Evolutionary conservation across 2,329 filamentous ascomycete species (phyloP).

Genomic region (Helminthosporium solani): DNA sequence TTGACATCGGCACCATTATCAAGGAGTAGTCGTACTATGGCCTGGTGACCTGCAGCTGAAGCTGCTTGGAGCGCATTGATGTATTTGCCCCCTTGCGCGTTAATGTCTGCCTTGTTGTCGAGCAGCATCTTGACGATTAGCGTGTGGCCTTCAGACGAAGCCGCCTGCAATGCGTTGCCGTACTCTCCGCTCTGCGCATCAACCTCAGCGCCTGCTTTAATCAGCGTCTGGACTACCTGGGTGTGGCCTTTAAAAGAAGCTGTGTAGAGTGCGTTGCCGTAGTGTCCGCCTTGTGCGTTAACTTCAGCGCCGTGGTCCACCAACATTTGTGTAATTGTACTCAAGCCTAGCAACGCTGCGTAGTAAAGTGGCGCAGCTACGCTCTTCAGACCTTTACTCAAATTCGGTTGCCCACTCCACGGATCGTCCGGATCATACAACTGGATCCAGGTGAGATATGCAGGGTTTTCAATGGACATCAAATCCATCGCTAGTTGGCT

Average conservation of each 20-base stretch:
- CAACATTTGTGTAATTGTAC: constrained; percentile 13
- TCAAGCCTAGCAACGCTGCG: constrained; percentile 16
- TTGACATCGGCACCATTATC: neutral
- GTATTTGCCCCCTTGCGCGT: neutral
- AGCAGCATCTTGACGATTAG: neutral
- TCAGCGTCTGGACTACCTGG: constrained; percentile 19
- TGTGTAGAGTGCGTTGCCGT: constrained; percentile 21
- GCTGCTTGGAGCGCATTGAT: neutral
- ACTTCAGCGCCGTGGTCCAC: constrained; percentile 19
- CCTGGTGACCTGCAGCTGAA: neutral
- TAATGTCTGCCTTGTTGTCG: neutral
- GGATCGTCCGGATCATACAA: constrained; percentile 18
- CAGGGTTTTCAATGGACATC: constrained; percentile 9
- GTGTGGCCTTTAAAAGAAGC: constrained; percentile 21
- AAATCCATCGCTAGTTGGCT: constrained; percentile 14
- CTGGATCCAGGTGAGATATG: constrained; percentile 23
- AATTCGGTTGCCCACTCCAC: constrained; percentile 3
- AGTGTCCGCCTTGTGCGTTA: constrained; percentile 13
- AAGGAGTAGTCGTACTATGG: neutral
- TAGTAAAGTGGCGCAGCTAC: constrained; percentile 24
- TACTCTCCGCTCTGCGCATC: neutral
- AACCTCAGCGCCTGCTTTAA: constrained; percentile 8
- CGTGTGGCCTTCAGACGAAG: neutral
- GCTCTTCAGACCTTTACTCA: constrained; percentile 2
- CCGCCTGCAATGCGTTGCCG: neutral